Percentiles rank a stretch among this genome's conserved stretches.
phyloP scores from a whole-genome alignment of 2,329 filamentous ascomycete species.

The Fusarium nisikadoi region DNA sequence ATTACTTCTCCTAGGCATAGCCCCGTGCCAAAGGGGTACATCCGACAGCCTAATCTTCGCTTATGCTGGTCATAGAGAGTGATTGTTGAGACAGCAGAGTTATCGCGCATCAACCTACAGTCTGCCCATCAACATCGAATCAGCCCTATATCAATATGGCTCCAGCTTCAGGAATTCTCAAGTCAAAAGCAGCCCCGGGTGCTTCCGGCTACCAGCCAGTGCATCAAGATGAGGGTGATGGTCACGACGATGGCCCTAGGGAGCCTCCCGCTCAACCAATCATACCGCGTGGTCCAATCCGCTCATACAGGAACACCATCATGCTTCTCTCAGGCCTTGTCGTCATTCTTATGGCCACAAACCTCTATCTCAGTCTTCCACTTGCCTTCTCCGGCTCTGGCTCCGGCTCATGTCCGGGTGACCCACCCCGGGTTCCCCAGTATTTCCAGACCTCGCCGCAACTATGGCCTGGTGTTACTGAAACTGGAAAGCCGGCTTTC shows the following conservation, averaged over 20 bases:
- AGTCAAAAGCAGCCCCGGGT: slow-evolving; percentile 29
- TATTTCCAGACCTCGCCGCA: slow-evolving; percentile 72
- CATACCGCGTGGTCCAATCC: slow-evolving; percentile 37
- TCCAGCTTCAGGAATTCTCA: slow-evolving; percentile 26
- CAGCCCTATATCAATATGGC: slow-evolving; percentile 25
- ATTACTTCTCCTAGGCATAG: not conserved
- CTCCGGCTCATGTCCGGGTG: slow-evolving; percentile 46
- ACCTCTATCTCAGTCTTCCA: slow-evolving; percentile 52
- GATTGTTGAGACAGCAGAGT: slow-evolving; percentile 10
- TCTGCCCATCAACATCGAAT: not conserved
- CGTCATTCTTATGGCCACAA: slow-evolving; percentile 51
- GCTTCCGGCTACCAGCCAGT: slow-evolving; percentile 48
- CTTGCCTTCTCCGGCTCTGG: slow-evolving; percentile 43
- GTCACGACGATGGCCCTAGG: slow-evolving; percentile 28
- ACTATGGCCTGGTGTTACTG: slow-evolving; percentile 71
- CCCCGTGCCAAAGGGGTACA: slow-evolving; percentile 29
- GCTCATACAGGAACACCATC: slow-evolving; percentile 46
- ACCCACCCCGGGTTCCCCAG: slow-evolving; percentile 62
- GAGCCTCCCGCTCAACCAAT: slow-evolving; percentile 24
- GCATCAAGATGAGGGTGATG: slow-evolving; percentile 48
- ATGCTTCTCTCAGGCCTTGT: slow-evolving; percentile 49
- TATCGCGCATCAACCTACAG: not conserved
- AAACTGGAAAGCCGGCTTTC: slow-evolving; percentile 76
- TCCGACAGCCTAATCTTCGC: not conserved
- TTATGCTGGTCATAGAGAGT: slow-evolving; percentile 10